Percentiles rank a stretch among this genome's conserved stretches.
phyloP scores from a whole-genome alignment of 495 filamentous ascomycete species.

The Elasticomyces elasticus region DNA sequence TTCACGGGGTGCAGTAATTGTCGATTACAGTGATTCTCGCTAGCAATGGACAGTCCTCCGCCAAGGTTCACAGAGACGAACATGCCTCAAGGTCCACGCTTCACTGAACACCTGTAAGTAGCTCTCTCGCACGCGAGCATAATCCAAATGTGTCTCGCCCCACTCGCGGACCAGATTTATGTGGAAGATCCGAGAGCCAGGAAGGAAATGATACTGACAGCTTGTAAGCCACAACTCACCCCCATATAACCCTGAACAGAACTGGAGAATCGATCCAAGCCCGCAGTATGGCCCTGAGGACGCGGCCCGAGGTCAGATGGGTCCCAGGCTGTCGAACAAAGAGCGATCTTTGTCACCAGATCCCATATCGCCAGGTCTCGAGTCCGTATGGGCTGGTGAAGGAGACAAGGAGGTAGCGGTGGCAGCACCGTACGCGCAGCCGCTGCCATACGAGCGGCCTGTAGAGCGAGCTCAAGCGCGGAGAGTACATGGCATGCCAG shows the following conservation, averaged over 20 bases:
- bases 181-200: not conserved
- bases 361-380: slow-evolving; percentile 2
- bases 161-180: too few relatives aligned
- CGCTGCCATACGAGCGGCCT: not conserved
- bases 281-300: slow-evolving; percentile 7
- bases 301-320: not conserved
- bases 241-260: not conserved
- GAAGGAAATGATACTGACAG: not conserved
- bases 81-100: not conserved
- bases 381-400: slow-evolving; percentile 12
- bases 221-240: not conserved
- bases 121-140: too few relatives aligned
- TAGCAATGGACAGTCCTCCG: not conserved
- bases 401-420: slow-evolving; percentile 6
- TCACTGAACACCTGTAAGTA: slow-evolving; percentile 8
- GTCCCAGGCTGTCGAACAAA: slow-evolving; percentile 3
- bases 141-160: not conserved
- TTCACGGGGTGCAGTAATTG: not conserved
- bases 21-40: not conserved
- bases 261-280: not conserved
- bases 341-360: slow-evolving; percentile 1
- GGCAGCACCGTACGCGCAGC: not conserved
- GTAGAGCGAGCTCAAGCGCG: not conserved
- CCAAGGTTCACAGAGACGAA: not conserved
- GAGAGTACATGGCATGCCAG: slow-evolving; percentile 1